Percentiles rank a stretch among this genome's conserved stretches.
phyloP scores from a whole-genome alignment of 805 yeast genomes.

The Helenozyma rhizophorensis region DNA sequence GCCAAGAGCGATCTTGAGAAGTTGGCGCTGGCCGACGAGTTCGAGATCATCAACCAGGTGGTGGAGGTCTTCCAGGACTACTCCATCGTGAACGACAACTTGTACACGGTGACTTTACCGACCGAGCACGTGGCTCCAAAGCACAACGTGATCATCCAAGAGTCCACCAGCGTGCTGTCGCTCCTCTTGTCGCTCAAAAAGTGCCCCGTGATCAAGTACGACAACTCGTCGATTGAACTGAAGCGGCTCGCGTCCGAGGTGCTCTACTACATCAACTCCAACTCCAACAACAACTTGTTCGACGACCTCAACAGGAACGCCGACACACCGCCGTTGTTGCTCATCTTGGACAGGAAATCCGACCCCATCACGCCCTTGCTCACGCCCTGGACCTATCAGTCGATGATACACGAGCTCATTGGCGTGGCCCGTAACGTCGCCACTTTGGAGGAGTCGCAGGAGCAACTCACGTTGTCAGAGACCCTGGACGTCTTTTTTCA shows the following conservation, averaged over 20 bases:
- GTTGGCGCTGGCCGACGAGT: conserved; percentile 85
- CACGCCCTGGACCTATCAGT: conserved; percentile 96
- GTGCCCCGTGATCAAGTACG: conserved; percentile 78
- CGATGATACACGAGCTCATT: conserved; percentile 91
- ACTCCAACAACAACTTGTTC: conserved; percentile 56
- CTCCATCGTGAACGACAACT: conserved; percentile 63
- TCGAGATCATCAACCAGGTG: conserved; percentile 71
- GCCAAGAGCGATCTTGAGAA: conserved; percentile 77
- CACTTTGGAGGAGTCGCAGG: conserved; percentile 52
- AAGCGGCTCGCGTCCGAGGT: conserved; percentile 67
- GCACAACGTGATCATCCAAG: conserved; percentile 30
- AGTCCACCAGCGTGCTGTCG: conserved; percentile 42
- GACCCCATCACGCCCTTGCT: conserved; percentile 93
- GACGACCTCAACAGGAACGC: conserved; percentile 53
- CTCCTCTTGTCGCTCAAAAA: conserved; percentile 66
- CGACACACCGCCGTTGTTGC: conserved; percentile 69
- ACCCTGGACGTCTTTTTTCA: conserved; percentile 69
- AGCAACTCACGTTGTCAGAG: conserved; percentile 47
- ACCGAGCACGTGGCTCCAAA: conserved; percentile 27
- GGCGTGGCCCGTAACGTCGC: conserved; percentile 82
- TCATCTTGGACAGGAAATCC: conserved; percentile 76
- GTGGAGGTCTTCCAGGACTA: conserved; percentile 86
- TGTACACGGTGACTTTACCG: conserved; percentile 44
- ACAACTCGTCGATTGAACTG: conserved; percentile 61
- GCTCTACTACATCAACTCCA: conserved; percentile 50